Percentiles rank a stretch among this genome's conserved stretches.
phyloP scores from a whole-genome alignment of 352 stramenopile genomes.

The Phytophthora fragariae region DNA sequence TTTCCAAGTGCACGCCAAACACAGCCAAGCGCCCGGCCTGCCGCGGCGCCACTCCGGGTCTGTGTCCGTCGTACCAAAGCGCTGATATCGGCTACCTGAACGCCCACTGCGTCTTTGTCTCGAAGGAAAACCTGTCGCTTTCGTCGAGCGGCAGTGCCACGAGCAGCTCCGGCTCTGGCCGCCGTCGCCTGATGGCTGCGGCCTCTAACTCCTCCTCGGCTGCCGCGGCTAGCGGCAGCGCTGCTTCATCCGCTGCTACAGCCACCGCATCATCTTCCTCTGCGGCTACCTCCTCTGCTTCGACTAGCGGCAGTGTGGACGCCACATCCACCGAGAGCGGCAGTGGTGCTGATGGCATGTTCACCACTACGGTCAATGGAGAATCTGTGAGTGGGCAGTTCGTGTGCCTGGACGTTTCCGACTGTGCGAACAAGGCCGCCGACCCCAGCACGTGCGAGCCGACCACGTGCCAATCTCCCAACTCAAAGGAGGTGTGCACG shows the following conservation, averaged over 20 bases:
- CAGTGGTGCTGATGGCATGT: slow-evolving; percentile 44
- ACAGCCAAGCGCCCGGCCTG: slow-evolving; percentile 78
- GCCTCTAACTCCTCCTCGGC: slow-evolving; percentile 23
- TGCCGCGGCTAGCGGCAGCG: slow-evolving; percentile 16
- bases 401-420: slow-evolving; percentile 60
- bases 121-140: slow-evolving; percentile 52
- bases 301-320: slow-evolving; percentile 27
- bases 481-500: slow-evolving; percentile 61
- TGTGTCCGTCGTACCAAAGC: slow-evolving; percentile 85
- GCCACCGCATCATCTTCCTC: slow-evolving; percentile 13
- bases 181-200: slow-evolving; percentile 32
- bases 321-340: slow-evolving; percentile 33
- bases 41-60: slow-evolving; percentile 65
- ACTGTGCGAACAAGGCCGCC: slow-evolving; percentile 66
- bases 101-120: slow-evolving; percentile 84
- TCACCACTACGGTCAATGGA: slow-evolving; percentile 63
- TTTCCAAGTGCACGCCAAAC: slow-evolving; percentile 87
- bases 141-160: slow-evolving; percentile 32
- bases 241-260: background rate
- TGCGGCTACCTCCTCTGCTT: slow-evolving; percentile 15
- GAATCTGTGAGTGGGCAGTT: slow-evolving; percentile 64
- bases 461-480: slow-evolving; percentile 44
- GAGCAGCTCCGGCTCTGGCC: slow-evolving; percentile 23
- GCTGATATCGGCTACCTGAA: slow-evolving; percentile 79
- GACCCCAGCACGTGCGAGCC: slow-evolving; percentile 53